Conservation (phyloP, 805 yeast species). For the Candida nemodendra region DNA sequence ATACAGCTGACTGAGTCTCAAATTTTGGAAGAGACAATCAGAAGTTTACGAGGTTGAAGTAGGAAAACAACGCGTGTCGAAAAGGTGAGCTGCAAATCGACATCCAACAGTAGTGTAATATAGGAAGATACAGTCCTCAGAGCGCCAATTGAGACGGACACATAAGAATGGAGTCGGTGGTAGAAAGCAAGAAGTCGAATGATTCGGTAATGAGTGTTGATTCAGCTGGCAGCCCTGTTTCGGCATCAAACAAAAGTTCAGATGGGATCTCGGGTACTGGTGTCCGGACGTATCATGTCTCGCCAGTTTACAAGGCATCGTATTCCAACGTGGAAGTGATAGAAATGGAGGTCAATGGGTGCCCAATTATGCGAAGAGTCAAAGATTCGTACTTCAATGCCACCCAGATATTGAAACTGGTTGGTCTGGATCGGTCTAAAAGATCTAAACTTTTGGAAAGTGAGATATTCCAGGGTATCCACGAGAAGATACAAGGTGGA, state of each 20-base stretch:
- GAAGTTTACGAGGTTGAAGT: not conserved
- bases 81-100: too few relatives aligned
- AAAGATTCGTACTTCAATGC: constrained; percentile 68
- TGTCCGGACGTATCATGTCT: constrained; percentile 21
- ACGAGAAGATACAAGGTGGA: constrained; percentile 73
- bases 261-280: constrained; percentile 1
- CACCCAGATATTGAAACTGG: constrained; percentile 67
- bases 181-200: constrained; percentile 6
- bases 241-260: not conserved
- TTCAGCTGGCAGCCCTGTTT: constrained; percentile 3
- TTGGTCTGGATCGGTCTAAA: constrained; percentile 63
- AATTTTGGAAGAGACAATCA: too few relatives aligned
- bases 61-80: constrained; percentile 2
- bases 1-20: too few relatives aligned
- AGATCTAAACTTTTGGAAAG: constrained; percentile 62
- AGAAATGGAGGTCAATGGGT: constrained; percentile 60
- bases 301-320: constrained; percentile 53
- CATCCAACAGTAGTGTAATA: too few relatives aligned
- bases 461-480: constrained; percentile 61
- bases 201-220: constrained; percentile 15
- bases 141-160: too few relatives aligned
- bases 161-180: constrained; percentile 8
- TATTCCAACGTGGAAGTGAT: constrained; percentile 60
- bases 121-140: too few relatives aligned
- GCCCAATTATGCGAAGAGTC: constrained; percentile 65